Conservation (phyloP, 1,284 basidiomycete genomes). For the Xerocomus minutiporus region DNA sequence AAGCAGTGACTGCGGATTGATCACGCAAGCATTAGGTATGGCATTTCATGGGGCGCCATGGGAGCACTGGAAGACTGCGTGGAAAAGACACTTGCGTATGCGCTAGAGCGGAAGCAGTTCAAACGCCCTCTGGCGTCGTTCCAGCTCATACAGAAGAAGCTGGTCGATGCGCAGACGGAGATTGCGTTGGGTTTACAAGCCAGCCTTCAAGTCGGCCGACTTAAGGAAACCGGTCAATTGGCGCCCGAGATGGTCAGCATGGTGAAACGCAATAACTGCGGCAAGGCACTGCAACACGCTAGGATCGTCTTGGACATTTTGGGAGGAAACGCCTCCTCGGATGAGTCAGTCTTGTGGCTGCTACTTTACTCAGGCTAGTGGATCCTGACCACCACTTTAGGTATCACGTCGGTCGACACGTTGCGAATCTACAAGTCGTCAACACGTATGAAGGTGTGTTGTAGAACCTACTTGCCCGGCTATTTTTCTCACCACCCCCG, state of each 20-base stretch:
- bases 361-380: neutral
- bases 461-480: constrained; percentile 2
- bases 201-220: constrained; percentile 78
- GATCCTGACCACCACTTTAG: constrained; percentile 34
- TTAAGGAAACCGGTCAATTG: constrained; percentile 79
- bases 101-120: constrained; percentile 89
- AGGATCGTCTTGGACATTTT: constrained; percentile 81
- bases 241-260: constrained; percentile 93
- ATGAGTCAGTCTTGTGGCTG: constrained; percentile 48
- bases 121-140: constrained; percentile 86
- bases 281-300: constrained; percentile 82
- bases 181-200: constrained; percentile 79
- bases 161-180: constrained; percentile 89
- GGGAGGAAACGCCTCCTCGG: constrained; percentile 86
- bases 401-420: constrained; percentile 88
- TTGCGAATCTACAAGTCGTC: constrained; percentile 85
- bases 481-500: constrained; percentile 5
- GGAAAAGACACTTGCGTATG: constrained; percentile 74
- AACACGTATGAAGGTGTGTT: constrained; percentile 85
- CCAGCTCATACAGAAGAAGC: constrained; percentile 95
- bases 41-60: constrained; percentile 93
- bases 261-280: constrained; percentile 95
- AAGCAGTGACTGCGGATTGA: neutral
- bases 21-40: constrained; percentile 46
- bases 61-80: constrained; percentile 94